Evolutionary conservation across 495 filamentous ascomycete species (phyloP).

Genomic region (Penicillium odoratum): DNA sequence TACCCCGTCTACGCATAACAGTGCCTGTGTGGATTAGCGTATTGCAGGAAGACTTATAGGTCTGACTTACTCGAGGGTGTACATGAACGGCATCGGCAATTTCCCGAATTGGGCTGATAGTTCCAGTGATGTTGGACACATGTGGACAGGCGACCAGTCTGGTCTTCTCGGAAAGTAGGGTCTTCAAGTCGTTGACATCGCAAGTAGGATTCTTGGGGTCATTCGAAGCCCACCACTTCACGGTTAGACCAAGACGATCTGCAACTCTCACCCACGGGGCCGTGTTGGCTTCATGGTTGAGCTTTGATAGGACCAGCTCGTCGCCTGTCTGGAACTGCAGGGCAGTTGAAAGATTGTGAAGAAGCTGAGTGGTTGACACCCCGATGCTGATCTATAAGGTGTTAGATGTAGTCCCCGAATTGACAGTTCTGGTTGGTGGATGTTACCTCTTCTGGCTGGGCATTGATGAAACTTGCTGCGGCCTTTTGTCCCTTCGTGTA

Average conservation of each 20-base stretch:
- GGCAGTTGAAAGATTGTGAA: slow-evolving; percentile 66
- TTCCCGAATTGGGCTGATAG: slow-evolving; percentile 59
- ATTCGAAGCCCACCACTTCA: slow-evolving; percentile 64
- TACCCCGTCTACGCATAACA: slow-evolving; percentile 60
- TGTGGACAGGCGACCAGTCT: slow-evolving; percentile 69
- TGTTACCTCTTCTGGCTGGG: slow-evolving; percentile 56
- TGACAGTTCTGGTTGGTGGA: not conserved
- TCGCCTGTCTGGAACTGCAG: slow-evolving; percentile 57
- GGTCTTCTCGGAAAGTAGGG: slow-evolving; percentile 58
- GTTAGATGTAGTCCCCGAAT: not conserved
- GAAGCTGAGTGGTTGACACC: slow-evolving; percentile 69
- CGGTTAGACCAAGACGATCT: slow-evolving; percentile 47
- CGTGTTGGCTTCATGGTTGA: slow-evolving; percentile 75
- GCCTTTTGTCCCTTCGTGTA: slow-evolving; percentile 58
- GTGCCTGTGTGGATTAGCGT: slow-evolving; percentile 27
- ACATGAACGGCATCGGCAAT: slow-evolving; percentile 50
- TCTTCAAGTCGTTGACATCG: slow-evolving; percentile 48
- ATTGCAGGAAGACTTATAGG: slow-evolving; percentile 34
- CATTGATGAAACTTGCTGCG: slow-evolving; percentile 68
- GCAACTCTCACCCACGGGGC: slow-evolving; percentile 69
- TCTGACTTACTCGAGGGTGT: slow-evolving; percentile 32
- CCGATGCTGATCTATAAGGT: slow-evolving; percentile 45
- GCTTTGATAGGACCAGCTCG: slow-evolving; percentile 46
- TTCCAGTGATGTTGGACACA: slow-evolving; percentile 67
- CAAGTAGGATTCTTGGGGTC: slow-evolving; percentile 54